Evolutionary conservation across 768 basidiomycete species (phyloP).

Genomic region (Pleurotus citrinopileatus): DNA sequence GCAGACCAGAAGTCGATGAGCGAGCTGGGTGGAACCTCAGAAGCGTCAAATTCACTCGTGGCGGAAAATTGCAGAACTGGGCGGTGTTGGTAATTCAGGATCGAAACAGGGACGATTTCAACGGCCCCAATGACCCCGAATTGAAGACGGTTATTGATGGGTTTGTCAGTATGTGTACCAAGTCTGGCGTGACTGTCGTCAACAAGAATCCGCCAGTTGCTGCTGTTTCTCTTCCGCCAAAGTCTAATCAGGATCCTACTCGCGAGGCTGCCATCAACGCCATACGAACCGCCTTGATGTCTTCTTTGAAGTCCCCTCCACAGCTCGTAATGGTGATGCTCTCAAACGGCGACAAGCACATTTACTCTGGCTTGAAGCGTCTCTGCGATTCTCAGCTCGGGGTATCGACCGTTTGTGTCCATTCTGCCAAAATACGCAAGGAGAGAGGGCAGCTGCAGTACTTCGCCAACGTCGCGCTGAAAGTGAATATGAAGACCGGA

Average conservation of each 20-base stretch:
- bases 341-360: constrained; percentile 65
- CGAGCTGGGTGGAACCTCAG: constrained; percentile 81
- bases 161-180: constrained; percentile 61
- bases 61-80: constrained; percentile 59
- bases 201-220: constrained; percentile 32
- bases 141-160: constrained; percentile 43
- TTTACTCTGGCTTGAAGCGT: constrained; percentile 77
- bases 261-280: constrained; percentile 44
- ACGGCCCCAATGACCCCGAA: constrained; percentile 48
- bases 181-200: constrained; percentile 58
- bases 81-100: constrained; percentile 68
- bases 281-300: constrained; percentile 41
- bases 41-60: constrained; percentile 58
- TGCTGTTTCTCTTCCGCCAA: constrained; percentile 46
- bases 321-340: constrained; percentile 64
- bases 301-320: constrained; percentile 41
- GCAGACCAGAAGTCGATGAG: constrained; percentile 42
- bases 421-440: constrained; percentile 67
- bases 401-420: constrained; percentile 74
- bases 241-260: constrained; percentile 50
- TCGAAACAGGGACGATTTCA: constrained; percentile 61
- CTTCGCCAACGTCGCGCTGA: constrained; percentile 79
- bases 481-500: constrained; percentile 82
- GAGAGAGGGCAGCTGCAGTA: constrained; percentile 57
- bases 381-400: constrained; percentile 67